These are phyloP conservation scores for Fusarium abutilonis DNA, from an alignment of 2,329 filamentous ascomycete genomes.

Conservation along the genomic window DNA sequence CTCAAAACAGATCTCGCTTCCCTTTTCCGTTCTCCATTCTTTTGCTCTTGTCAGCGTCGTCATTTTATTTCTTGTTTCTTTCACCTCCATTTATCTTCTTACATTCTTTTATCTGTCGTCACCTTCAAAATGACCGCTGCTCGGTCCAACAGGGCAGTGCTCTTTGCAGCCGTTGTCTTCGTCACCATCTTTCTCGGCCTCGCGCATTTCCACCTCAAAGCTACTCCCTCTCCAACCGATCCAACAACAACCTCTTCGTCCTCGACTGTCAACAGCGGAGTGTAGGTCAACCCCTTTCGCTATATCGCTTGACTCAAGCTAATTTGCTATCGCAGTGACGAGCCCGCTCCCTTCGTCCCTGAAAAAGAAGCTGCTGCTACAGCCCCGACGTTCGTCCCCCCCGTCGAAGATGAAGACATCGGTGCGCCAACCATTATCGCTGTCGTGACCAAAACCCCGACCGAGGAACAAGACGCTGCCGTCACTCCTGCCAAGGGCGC, in stretches of 20 bases:
- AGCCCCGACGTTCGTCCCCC: conserved; percentile 15
- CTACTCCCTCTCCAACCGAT: conserved; percentile 6
- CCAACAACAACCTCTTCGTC: not conserved
- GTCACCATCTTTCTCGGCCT: conserved; percentile 29
- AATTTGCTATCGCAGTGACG: not conserved
- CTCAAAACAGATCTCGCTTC: not conserved
- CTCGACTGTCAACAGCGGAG: conserved; percentile 5
- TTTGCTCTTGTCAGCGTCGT: not conserved
- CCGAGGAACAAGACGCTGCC: not conserved
- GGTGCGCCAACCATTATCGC: conserved; percentile 3
- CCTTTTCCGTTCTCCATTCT: not conserved
- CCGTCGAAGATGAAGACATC: conserved; percentile 12
- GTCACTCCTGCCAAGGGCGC: not conserved
- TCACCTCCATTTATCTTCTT: no score
- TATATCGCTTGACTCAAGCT: not conserved
- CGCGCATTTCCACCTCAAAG: conserved; percentile 25
- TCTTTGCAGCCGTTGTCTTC: conserved; percentile 26
- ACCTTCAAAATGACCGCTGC: conserved; percentile 18
- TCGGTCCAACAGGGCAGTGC: conserved; percentile 26
- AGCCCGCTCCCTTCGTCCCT: conserved; percentile 24
- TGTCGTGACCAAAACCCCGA: conserved; percentile 2
- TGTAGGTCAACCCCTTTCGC: conserved; percentile 2
- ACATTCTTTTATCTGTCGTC: not conserved
- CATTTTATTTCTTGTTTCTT: not conserved
- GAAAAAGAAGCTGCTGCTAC: conserved; percentile 24